Evolutionary conservation across 345 rosid species (phyloP), one percentile per base, ranked within the genome.

Genomic region (Acer yangbiense): DNA sequence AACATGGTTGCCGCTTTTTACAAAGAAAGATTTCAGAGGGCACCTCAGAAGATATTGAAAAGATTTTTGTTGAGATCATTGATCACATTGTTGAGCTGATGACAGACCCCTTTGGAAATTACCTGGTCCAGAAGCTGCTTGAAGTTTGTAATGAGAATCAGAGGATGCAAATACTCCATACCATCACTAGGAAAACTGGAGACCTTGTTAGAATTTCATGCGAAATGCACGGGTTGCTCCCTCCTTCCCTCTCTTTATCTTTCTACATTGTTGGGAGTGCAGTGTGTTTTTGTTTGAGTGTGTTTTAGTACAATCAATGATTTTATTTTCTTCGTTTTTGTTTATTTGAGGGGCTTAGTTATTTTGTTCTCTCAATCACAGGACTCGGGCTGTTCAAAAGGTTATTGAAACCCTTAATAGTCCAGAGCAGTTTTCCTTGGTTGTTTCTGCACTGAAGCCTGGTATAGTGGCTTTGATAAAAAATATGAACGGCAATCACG

Each of bases 331-430:
- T 12, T 65, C 27, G 13, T 9, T 69, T 43, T 43, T 43, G 11
- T 43, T 60, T 16, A 54, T 23, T 62, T 35, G 25, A 60, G 57
- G 23, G 48, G 68, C 55, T 78, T 50, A 54, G 55, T 61, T 61
- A 66, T 65, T 46, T 61, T 71, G 8, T 61, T 68, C 21, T 74
- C 27, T 58, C 66, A 13, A 66, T 73, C n/a, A 41, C 83, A 94
- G 97, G 85, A 92, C 98, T 69, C 90, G 95, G 64, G 97, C 92
- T 50, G 89, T 94, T 80, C 97, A 94, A 79, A 94, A 92, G 85
- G 88, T 92, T 39, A 84, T 94, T 21, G 93, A 94, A 83, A 89
- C 87, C n/a, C 86, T 88, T 17, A 87, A 77, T 77, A 73, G 80
- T 65, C 85, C 87, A 14, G 92, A 92, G 83, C 94, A 92, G 81